A percentile compares a stretch with the other conserved stretches of the same genome.
Conservation (phyloP, 2,329 filamentous ascomycete species). For the Emericellopsis atlantica region DNA sequence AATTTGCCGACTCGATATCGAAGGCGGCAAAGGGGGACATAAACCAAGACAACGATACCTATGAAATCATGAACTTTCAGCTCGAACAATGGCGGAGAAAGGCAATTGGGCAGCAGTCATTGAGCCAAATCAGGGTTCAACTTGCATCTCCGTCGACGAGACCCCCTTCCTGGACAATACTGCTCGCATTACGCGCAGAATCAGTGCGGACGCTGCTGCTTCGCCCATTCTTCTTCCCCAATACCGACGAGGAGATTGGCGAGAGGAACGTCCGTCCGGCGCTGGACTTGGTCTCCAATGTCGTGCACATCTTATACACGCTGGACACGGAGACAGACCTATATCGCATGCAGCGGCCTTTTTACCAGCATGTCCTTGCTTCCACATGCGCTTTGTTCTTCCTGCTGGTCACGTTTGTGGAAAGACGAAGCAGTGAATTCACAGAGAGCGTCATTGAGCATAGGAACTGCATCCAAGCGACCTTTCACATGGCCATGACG, state of each 20-base stretch:
- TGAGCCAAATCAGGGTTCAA: background rate
- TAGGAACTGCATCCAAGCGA: background rate
- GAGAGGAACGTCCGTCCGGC: background rate
- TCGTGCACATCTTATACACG: background rate
- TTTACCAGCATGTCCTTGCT: slow-evolving; percentile 1
- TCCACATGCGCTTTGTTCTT: slow-evolving; percentile 1
- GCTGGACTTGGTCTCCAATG: background rate
- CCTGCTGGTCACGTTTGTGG: slow-evolving; percentile 2
- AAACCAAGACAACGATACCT: slow-evolving; percentile 11
- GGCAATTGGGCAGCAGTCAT: slow-evolving; percentile 6
- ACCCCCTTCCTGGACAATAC: slow-evolving; percentile 1
- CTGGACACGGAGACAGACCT: slow-evolving; percentile 2
- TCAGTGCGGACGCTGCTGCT: slow-evolving; percentile 1
- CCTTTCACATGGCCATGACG: slow-evolving; percentile 1
- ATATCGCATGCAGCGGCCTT: slow-evolving; percentile 1
- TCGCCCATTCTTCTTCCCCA: slow-evolving; percentile 3
- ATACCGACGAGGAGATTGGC: background rate
- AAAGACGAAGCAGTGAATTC: background rate
- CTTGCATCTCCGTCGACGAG: background rate
- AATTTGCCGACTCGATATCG: slow-evolving; percentile 7
- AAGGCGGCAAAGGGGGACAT: slow-evolving; percentile 5
- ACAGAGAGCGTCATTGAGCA: background rate
- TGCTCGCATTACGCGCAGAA: slow-evolving; percentile 2
- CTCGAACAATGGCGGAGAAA: slow-evolving; percentile 14
- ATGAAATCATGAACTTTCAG: slow-evolving; percentile 16